Conservation (phyloP, 306 rosid species). For the Ochetophila trinervis region DNA sequence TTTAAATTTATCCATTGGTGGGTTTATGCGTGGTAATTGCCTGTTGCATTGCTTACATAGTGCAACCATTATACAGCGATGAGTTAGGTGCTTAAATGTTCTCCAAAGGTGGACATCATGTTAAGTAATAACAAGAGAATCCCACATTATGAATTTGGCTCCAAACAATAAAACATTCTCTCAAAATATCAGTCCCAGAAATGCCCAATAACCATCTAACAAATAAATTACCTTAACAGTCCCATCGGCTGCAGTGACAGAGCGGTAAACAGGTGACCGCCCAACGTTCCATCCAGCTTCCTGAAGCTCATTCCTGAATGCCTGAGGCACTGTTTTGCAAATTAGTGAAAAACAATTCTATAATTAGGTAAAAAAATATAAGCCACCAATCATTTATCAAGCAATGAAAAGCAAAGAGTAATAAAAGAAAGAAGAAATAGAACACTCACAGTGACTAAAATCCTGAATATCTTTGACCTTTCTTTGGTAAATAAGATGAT, state of each 20-base stretch:
- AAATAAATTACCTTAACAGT: constrained; percentile 64
- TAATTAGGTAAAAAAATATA: not conserved
- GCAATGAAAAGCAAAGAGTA: not conserved
- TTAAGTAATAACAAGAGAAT: not conserved
- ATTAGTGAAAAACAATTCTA: not conserved
- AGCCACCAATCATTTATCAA: not conserved
- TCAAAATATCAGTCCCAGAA: not conserved
- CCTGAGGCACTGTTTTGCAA: constrained; percentile 62
- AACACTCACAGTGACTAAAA: constrained; percentile 54
- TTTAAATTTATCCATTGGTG: no score
- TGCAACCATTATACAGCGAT: no score
- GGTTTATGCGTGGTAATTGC: no score
- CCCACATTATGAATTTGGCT: not conserved
- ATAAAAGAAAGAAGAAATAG: not conserved
- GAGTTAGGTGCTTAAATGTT: not conserved
- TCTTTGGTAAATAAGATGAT: constrained; percentile 84
- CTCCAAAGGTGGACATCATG: not conserved
- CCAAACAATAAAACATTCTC: no score
- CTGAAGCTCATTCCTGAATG: constrained; percentile 77
- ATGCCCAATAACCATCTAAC: not conserved
- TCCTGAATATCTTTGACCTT: constrained; percentile 76
- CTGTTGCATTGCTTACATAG: no score
- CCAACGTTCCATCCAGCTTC: constrained; percentile 97
- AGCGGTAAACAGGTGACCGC: constrained; percentile 63
- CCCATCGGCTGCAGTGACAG: constrained; percentile 83